Percentiles rank a stretch among this genome's conserved stretches.
Conservation (phyloP, 495 filamentous ascomycete genomes). For the Cetradonia linearis region DNA sequence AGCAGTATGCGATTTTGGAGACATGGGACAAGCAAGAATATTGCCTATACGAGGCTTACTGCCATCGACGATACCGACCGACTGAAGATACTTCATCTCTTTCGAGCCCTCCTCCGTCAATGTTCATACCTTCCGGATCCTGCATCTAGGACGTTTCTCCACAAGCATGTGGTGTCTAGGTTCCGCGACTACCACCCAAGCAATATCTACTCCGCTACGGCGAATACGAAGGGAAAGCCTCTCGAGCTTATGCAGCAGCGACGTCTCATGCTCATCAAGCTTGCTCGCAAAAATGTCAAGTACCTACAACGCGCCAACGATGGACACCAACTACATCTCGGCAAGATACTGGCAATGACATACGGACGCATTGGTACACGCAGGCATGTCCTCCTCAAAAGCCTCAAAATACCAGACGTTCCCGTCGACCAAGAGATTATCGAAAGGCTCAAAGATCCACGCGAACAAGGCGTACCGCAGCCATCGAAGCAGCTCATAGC, state of each 20-base stretch:
- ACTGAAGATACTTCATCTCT: conserved; percentile 49
- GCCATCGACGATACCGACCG: conserved; percentile 7
- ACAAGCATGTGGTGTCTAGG: conserved; percentile 44
- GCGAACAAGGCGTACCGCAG: conserved; percentile 22
- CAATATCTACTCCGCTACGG: not conserved
- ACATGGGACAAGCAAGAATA: not conserved
- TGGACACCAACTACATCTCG: conserved; percentile 52
- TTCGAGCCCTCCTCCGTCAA: conserved; percentile 74
- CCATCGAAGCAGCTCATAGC: conserved; percentile 24
- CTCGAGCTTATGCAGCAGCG: conserved; percentile 6
- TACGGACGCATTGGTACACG: conserved; percentile 69
- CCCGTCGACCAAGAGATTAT: conserved; percentile 28
- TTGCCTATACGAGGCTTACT: conserved; percentile 5
- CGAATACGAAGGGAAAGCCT: conserved; percentile 4
- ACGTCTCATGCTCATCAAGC: conserved; percentile 18
- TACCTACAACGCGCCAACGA: conserved; percentile 49
- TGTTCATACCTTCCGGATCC: conserved; percentile 74
- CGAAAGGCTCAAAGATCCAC: conserved; percentile 15
- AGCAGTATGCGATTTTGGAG: conserved; percentile 18
- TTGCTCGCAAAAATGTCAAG: conserved; percentile 30
- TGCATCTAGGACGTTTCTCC: conserved; percentile 50
- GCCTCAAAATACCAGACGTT: conserved; percentile 35
- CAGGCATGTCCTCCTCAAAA: conserved; percentile 48
- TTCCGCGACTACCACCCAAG: conserved; percentile 36
- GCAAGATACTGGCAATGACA: conserved; percentile 51